Conservation (phyloP, 768 basidiomycete species). For the Pleurotus sapidus region DNA sequence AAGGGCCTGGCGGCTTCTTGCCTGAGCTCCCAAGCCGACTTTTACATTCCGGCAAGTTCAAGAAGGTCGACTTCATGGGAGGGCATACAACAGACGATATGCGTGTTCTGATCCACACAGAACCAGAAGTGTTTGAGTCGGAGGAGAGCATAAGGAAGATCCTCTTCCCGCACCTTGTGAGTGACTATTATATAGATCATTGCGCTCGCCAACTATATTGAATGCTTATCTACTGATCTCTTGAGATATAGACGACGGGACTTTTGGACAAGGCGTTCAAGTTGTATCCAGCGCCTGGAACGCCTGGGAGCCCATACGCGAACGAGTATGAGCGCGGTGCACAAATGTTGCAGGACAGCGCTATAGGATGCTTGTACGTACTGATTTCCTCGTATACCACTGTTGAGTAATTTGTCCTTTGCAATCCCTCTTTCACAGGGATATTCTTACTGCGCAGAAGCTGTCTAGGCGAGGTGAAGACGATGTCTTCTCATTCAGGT, state of each 20-base stretch:
- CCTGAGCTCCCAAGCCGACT: constrained; percentile 33
- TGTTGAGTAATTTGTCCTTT: background rate
- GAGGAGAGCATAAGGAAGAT: constrained; percentile 34
- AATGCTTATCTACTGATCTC: too few species aligned
- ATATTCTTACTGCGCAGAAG: constrained; percentile 34
- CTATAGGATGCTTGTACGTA: constrained; percentile 42
- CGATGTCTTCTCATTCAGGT: constrained; percentile 35
- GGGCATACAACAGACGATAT: constrained; percentile 43
- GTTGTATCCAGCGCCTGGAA: constrained; percentile 34
- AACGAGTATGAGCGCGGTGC: constrained; percentile 38
- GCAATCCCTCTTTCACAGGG: constrained; percentile 16
- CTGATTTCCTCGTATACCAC: background rate
- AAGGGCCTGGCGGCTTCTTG: constrained; percentile 25
- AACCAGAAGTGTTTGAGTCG: constrained; percentile 32
- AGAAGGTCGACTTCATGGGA: constrained; percentile 29
- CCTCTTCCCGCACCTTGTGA: constrained; percentile 26
- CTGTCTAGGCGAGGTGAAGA: constrained; percentile 23
- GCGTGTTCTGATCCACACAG: constrained; percentile 34
- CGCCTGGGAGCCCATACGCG: constrained; percentile 30
- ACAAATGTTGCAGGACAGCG: constrained; percentile 37
- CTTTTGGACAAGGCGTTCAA: constrained; percentile 25
- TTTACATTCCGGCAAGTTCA: constrained; percentile 28
- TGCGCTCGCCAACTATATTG: too few species aligned
- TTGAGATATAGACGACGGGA: constrained; percentile 31
- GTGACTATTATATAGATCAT: background rate